Conservation (phyloP, 305 asterid genomes). For the Plantago coronopus region DNA sequence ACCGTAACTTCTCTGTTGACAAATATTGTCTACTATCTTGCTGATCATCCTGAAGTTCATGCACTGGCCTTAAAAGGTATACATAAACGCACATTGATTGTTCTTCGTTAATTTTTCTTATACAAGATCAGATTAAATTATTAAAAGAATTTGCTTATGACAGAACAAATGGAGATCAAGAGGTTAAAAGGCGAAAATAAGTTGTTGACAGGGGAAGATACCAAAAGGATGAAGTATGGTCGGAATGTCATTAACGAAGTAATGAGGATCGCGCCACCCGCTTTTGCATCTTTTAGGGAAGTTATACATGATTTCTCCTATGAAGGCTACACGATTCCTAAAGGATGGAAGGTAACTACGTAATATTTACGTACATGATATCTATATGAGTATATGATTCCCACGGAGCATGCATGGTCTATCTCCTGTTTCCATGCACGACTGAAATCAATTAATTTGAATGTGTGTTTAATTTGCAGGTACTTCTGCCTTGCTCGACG, state of each 20-base stretch:
- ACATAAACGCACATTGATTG: no score
- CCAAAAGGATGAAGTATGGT: constrained; percentile 2
- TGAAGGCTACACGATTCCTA: constrained; percentile 2
- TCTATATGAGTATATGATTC: no score
- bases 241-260: constrained; percentile 3
- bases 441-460: no score
- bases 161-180: constrained; percentile 2
- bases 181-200: neutral
- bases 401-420: no score
- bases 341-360: constrained; percentile 7
- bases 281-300: neutral
- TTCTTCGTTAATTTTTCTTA: no score
- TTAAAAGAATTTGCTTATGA: no score
- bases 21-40: constrained; percentile 3
- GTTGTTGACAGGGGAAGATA: neutral
- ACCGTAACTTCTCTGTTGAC: neutral
- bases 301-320: neutral
- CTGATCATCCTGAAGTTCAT: constrained; percentile 5
- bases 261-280: neutral
- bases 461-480: no score
- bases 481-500: no score
- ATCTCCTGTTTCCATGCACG: no score
- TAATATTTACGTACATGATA: no score
- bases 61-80: constrained; percentile 5
- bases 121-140: no score